A percentile compares a stretch with the other conserved stretches of the same genome.
Conservation (phyloP, 2,329 filamentous ascomycete genomes). For the Beauveria caledonica region DNA sequence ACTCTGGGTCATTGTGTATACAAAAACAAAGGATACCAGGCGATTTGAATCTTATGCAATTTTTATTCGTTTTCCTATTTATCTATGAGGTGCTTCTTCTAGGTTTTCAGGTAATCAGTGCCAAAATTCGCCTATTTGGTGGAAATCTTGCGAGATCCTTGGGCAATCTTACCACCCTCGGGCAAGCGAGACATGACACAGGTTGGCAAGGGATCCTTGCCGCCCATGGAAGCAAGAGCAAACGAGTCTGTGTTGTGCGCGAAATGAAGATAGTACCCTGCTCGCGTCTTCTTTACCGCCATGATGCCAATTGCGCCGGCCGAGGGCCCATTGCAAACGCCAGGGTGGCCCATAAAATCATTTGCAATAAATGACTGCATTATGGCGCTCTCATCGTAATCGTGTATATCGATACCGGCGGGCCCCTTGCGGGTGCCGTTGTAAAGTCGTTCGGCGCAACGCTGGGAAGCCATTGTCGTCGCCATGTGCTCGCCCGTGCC, state of each 20-base stretch:
- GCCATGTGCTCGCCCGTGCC: constrained; percentile 98
- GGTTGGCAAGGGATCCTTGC: constrained; percentile 62
- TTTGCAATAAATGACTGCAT: constrained; percentile 69
- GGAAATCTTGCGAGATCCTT: constrained; percentile 44
- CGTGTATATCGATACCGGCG: constrained; percentile 54
- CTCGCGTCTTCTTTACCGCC: constrained; percentile 72
- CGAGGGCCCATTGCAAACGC: constrained; percentile 70
- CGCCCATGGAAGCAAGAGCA: constrained; percentile 83
- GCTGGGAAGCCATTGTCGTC: constrained; percentile 82
- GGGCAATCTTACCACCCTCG: constrained; percentile 43
- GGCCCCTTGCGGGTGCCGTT: constrained; percentile 53
- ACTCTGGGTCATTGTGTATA: constrained; percentile 6
- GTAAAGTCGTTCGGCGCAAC: constrained; percentile 80
- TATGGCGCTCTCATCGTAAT: constrained; percentile 67
- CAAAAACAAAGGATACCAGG: constrained; percentile 8
- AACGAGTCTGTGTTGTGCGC: constrained; percentile 90
- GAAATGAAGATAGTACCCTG: constrained; percentile 80
- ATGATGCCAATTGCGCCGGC: constrained; percentile 86
- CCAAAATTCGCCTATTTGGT: constrained; percentile 19
- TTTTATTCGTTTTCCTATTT: not conserved
- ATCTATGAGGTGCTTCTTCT: not conserved
- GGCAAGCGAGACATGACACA: constrained; percentile 81
- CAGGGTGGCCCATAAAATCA: constrained; percentile 92
- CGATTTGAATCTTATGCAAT: constrained; percentile 9
- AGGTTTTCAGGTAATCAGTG: not conserved